Conservation (phyloP, 73 alveolate species). For the Symbiodinium natans region DNA sequence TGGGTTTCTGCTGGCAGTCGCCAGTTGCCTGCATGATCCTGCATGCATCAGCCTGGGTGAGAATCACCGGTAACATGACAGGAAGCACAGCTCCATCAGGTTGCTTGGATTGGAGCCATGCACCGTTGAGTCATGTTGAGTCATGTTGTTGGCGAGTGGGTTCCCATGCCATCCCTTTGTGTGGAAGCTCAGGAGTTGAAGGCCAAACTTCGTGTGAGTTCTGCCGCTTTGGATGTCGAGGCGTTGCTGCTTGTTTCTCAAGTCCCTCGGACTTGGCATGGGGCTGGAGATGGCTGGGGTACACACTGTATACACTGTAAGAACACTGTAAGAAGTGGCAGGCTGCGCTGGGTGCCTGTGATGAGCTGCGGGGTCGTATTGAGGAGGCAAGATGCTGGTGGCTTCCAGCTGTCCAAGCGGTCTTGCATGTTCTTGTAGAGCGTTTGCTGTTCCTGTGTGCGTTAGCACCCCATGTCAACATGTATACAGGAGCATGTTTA, state of each 20-base stretch:
- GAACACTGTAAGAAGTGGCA: no score
- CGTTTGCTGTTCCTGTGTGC: no score
- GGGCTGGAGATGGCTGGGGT: no score
- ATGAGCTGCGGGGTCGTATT: constrained; percentile 79
- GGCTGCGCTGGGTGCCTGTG: constrained; percentile 61
- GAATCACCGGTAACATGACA: background rate
- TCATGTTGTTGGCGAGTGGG: no score
- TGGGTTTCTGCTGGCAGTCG: background rate
- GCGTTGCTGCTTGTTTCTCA: background rate
- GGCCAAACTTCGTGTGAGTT: constrained; percentile 57
- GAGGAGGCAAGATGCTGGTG: constrained; percentile 47
- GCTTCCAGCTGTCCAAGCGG: background rate
- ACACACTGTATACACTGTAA: no score
- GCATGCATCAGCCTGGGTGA: background rate
- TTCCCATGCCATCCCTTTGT: no score
- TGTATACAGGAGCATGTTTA: no score
- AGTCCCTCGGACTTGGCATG: no score
- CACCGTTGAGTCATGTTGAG: no score
- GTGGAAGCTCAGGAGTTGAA: constrained; percentile 37
- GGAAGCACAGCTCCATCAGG: constrained; percentile 76
- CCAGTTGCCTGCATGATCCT: no score
- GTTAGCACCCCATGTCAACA: no score
- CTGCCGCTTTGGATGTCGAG: constrained; percentile 86
- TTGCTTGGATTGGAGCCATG: background rate
- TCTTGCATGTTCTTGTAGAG: no score